phyloP scores from a whole-genome alignment of 1,139 yeast species.

The Yamadazyma diddensiae region DNA sequence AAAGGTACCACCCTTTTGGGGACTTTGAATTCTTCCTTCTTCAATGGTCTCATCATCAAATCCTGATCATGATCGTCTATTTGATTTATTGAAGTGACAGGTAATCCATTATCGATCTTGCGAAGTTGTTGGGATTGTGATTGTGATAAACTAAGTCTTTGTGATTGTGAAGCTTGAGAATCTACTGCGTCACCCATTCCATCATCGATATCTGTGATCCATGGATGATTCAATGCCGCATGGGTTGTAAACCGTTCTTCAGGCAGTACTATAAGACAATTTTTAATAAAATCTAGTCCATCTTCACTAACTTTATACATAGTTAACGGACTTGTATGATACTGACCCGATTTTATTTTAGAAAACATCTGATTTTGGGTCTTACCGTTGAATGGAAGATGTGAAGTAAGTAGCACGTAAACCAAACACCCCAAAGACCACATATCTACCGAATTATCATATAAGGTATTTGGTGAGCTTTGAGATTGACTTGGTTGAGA shows the following conservation, averaged over 20 bases:
- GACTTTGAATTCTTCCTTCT: constrained; percentile 37
- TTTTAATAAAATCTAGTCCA: constrained; percentile 67
- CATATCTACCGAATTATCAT: constrained; percentile 87
- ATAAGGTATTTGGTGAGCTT: constrained; percentile 32
- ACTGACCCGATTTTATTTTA: constrained; percentile 74
- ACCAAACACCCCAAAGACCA: constrained; percentile 90
- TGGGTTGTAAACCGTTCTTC: constrained; percentile 64
- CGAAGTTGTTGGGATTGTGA: constrained; percentile 66
- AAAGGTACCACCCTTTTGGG: constrained; percentile 43
- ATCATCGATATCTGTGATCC: constrained; percentile 42
- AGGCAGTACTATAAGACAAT: constrained; percentile 75
- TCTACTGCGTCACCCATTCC: constrained; percentile 18
- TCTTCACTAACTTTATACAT: constrained; percentile 61
- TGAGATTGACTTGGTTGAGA: constrained; percentile 16
- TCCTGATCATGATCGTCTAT: constrained; percentile 41
- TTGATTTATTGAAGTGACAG: constrained; percentile 40
- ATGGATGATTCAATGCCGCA: constrained; percentile 69
- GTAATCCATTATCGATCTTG: constrained; percentile 40
- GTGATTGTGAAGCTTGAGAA: constrained; percentile 14
- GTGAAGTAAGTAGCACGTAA: constrained; percentile 86
- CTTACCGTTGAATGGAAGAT: constrained; percentile 88
- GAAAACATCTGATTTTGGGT: constrained; percentile 83
- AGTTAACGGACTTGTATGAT: constrained; percentile 73
- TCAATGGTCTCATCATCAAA: constrained; percentile 45
- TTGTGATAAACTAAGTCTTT: constrained; percentile 60